Base-by-base conservation (phyloP, 2,329 filamentous ascomycete species). In the Sclerotinia glacialis region DNA sequence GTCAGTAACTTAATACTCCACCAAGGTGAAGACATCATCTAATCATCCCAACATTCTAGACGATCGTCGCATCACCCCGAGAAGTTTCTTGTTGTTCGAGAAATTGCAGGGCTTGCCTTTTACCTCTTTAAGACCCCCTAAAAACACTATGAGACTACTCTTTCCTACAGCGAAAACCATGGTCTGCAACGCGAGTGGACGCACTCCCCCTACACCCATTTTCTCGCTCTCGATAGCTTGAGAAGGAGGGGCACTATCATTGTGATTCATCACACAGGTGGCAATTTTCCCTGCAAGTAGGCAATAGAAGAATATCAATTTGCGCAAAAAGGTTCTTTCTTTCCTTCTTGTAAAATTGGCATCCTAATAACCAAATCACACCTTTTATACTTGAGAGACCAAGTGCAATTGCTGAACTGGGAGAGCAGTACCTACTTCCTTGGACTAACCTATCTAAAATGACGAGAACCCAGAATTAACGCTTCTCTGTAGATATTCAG, bases 221-320 rank as follows among this genome's bases (percentile, higher is more conserved):
- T 71, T 2, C 34, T 68, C 5, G 42, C 59, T 21, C 59, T 70
- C 0, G 64, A 71, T 2, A 55, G 60, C 5, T 26, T 72, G 3
- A 67, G 47, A 8, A 42, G 28, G 26, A 40, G 61, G 0, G 64
- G 62, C 1, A 68, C 67, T 2, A 65, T 72, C 0, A 46, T 69
- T 37, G 64, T 72, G 4, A 65, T 70, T 31, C 69, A 72, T 50
- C 69, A 71, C 37, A 69, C 59, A 18, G 67, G 69, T 31, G 14
- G 14, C 16, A 21, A 16, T 46, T 14, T 31, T 52, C 14, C 8
- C 3, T 18, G 49, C 26, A 5, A 28, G 49, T 28, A 40, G 46
- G 21, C 1, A 3, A 14, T 47, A n/a, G n/a, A 23, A n/a, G 14
- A 52, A 28, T 37, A 12, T 5, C 9, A 37, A 34, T 34, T 11